Evolutionary conservation across 2,329 filamentous ascomycete species (phyloP).

Genomic region (Neofusicoccum parvum): DNA sequence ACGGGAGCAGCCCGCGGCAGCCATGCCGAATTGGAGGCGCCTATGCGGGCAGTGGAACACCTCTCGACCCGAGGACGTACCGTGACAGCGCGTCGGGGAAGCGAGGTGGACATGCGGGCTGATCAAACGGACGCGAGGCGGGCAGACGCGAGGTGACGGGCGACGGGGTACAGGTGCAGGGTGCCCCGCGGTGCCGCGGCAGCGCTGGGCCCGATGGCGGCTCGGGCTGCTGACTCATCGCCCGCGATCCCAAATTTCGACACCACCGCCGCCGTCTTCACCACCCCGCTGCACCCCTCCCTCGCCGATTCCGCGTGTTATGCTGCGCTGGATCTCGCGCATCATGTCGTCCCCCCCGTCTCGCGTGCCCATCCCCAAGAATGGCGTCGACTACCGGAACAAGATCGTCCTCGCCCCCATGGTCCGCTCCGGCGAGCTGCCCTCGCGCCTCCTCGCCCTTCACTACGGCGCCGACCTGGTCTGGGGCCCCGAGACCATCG

Average conservation of each 20-base stretch:
- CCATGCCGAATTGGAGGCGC: too few species aligned
- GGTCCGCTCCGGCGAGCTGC: conserved; percentile 96
- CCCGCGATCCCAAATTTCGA: conserved; percentile 1
- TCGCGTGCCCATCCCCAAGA: conserved; percentile 79
- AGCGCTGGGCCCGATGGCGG: neutral
- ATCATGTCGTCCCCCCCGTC: conserved; percentile 35
- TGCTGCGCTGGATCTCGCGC: conserved; percentile 20
- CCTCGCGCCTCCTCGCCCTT: conserved; percentile 82
- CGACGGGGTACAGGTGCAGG: too few species aligned
- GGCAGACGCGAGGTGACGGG: too few species aligned
- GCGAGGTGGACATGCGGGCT: neutral
- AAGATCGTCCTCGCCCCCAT: conserved; percentile 96
- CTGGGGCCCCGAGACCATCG: conserved; percentile 97
- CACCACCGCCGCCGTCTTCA: neutral
- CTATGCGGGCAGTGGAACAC: too few species aligned
- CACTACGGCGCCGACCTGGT: conserved; percentile 96
- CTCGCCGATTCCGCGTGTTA: neutral
- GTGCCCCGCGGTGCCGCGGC: neutral
- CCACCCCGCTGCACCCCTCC: neutral
- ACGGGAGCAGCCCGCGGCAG: neutral
- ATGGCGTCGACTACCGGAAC: conserved; percentile 90
- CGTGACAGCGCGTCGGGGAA: neutral
- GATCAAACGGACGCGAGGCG: neutral
- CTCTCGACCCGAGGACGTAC: too few species aligned
- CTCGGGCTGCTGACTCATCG: conserved; percentile 3